These are phyloP conservation scores for Onygena corvina DNA, from an alignment of 2,329 filamentous ascomycete species.

Conservation along the genomic window DNA sequence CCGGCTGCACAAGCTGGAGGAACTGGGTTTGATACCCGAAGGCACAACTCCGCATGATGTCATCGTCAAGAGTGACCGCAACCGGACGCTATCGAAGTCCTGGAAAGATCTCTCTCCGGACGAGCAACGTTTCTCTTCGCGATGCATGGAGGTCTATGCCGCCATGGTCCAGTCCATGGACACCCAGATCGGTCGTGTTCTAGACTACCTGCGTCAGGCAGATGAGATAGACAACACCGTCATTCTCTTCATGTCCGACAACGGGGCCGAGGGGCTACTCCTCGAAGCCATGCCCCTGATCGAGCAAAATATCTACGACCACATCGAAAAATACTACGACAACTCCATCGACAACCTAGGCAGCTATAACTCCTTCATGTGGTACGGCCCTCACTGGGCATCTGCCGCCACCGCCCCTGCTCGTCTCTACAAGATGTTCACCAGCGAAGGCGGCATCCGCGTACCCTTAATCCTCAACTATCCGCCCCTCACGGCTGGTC, in stretches of 20 bases:
- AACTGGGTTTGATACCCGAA: constrained; percentile 43
- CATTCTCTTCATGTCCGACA: constrained; percentile 52
- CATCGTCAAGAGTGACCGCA: constrained; percentile 36
- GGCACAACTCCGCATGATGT: constrained; percentile 34
- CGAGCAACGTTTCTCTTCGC: constrained; percentile 32
- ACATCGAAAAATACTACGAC: constrained; percentile 47
- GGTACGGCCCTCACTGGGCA: constrained; percentile 49
- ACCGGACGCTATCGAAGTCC: constrained; percentile 36
- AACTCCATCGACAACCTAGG: constrained; percentile 49
- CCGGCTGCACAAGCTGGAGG: constrained; percentile 44
- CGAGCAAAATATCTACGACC: constrained; percentile 42
- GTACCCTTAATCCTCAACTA: constrained; percentile 42
- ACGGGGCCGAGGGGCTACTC: constrained; percentile 48
- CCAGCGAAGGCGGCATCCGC: constrained; percentile 41
- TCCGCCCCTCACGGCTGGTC: constrained; percentile 19
- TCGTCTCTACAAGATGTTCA: constrained; percentile 40
- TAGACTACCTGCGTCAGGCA: constrained; percentile 44
- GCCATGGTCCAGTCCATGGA: constrained; percentile 55
- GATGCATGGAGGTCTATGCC: constrained; percentile 51
- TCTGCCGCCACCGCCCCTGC: constrained; percentile 43
- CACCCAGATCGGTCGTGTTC: constrained; percentile 46
- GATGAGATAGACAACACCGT: constrained; percentile 54
- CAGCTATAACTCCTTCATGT: constrained; percentile 46
- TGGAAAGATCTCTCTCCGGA: constrained; percentile 28
- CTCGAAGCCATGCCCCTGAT: constrained; percentile 50